phyloP scores from a whole-genome alignment of 1,139 yeast genomes.

The Wickerhamomyces sp. region DNA sequence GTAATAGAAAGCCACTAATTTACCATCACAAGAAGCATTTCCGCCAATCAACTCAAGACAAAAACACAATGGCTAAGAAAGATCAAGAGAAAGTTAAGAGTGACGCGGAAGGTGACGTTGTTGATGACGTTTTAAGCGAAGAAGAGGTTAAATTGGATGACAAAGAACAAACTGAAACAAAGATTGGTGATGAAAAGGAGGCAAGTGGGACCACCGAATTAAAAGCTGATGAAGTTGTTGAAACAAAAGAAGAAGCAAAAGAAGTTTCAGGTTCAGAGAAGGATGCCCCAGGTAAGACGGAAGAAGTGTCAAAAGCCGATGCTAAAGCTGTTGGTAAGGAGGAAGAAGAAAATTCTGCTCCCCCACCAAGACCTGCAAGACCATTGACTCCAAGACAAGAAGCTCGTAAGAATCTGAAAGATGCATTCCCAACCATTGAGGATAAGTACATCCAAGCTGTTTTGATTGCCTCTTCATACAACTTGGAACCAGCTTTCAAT shows the following conservation, averaged over 20 bases:
- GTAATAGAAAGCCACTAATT: no score
- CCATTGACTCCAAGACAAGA: constrained; percentile 44
- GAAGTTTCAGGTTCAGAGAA: constrained; percentile 13
- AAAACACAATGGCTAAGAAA: constrained; percentile 6
- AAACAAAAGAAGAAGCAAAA: constrained; percentile 2
- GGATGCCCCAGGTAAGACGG: background rate
- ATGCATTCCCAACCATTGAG: constrained; percentile 79
- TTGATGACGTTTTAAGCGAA: constrained; percentile 8
- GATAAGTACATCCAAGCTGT: constrained; percentile 70
- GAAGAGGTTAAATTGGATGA: constrained; percentile 1
- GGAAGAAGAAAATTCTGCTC: constrained; percentile 22
- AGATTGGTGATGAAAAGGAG: constrained; percentile 2
- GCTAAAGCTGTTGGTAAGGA: constrained; percentile 8
- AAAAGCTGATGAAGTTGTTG: constrained; percentile 1
- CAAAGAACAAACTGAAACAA: background rate
- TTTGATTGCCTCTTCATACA: constrained; percentile 79
- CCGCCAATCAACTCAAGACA: no score
- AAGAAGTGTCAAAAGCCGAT: constrained; percentile 1
- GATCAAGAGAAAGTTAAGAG: background rate
- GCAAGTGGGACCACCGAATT: constrained; percentile 4
- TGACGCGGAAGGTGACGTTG: background rate
- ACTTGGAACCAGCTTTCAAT: constrained; percentile 80
- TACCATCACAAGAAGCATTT: no score
- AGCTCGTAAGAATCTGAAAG: constrained; percentile 53
- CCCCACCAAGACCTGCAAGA: constrained; percentile 73